Conservation (phyloP, 164 flowering plant species). For the Santalum album region DNA sequence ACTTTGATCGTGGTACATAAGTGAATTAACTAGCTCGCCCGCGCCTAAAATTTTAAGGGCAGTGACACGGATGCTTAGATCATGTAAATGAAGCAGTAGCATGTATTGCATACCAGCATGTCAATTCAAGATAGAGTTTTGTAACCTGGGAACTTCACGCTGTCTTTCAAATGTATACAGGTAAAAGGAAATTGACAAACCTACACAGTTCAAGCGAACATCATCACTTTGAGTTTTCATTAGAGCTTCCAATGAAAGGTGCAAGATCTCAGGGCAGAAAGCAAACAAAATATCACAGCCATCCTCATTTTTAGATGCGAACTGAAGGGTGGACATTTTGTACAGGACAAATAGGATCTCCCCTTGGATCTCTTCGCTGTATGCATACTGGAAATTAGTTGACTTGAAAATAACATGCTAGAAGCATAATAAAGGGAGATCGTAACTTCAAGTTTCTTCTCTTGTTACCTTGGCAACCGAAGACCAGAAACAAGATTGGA, state of each 20-base stretch:
- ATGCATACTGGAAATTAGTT: background rate
- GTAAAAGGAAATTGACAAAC: constrained; percentile 23
- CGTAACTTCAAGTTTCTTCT: background rate
- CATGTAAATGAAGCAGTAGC: too few relatives aligned
- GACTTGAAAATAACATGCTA: background rate
- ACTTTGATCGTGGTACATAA: too few relatives aligned
- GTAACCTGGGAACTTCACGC: too few relatives aligned
- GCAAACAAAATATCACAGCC: constrained; percentile 31
- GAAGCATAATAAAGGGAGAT: background rate
- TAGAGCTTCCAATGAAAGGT: constrained; percentile 61
- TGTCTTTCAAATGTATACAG: too few relatives aligned
- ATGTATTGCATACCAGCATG: too few relatives aligned
- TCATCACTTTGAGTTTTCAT: constrained; percentile 78
- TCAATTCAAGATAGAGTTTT: too few relatives aligned
- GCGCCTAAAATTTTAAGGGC: too few relatives aligned
- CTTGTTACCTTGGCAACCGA: constrained; percentile 64
- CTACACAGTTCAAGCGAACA: constrained; percentile 76
- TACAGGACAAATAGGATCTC: constrained; percentile 81
- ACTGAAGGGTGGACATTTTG: constrained; percentile 40
- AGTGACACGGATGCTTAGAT: too few relatives aligned
- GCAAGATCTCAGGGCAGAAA: constrained; percentile 47
- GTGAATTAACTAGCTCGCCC: too few relatives aligned
- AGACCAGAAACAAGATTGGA: constrained; percentile 63
- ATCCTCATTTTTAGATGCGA: constrained; percentile 15
- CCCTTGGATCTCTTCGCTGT: constrained; percentile 82